Conservation (phyloP, 2,329 filamentous ascomycete genomes). For the Claviceps sorghi region DNA sequence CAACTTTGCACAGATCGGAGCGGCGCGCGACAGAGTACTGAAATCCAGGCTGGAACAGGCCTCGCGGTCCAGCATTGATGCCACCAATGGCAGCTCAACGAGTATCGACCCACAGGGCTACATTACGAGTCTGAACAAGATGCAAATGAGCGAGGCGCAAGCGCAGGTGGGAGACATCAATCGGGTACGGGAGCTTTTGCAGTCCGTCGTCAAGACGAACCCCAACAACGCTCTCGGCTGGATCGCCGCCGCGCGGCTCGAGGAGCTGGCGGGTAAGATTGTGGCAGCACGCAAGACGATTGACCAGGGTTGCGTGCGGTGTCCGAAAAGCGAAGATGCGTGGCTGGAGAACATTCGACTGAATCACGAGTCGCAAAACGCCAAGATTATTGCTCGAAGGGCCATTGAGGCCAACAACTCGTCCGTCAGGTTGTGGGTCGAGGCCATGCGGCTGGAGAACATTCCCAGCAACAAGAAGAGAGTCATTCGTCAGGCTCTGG, state of each 20-base stretch:
- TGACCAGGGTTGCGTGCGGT: conserved; percentile 73
- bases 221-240: conserved; percentile 88
- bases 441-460: conserved; percentile 84
- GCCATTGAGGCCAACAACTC: conserved; percentile 84
- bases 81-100: conserved; percentile 64
- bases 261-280: conserved; percentile 83
- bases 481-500: conserved; percentile 78
- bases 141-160: conserved; percentile 63
- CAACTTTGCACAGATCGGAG: conserved; percentile 94
- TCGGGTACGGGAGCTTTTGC: conserved; percentile 78
- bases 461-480: conserved; percentile 77
- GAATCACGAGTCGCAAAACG: conserved; percentile 72
- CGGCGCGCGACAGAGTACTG: conserved; percentile 87
- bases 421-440: conserved; percentile 83
- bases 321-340: conserved; percentile 84
- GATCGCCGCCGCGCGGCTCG: conserved; percentile 84
- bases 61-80: conserved; percentile 51
- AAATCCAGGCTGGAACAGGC: conserved; percentile 89
- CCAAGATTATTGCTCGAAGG: conserved; percentile 86
- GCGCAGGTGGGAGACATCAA: conserved; percentile 89
- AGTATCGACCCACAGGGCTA: conserved; percentile 94
- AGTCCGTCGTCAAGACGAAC: conserved; percentile 95
- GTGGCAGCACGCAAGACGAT: conserved; percentile 83
- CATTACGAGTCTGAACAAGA: conserved; percentile 76
- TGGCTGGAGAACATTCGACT: conserved; percentile 94